Percentiles rank a stretch among this genome's conserved stretches.
phyloP scores from a whole-genome alignment of 768 basidiomycete genomes.

The Collybia sordida region DNA sequence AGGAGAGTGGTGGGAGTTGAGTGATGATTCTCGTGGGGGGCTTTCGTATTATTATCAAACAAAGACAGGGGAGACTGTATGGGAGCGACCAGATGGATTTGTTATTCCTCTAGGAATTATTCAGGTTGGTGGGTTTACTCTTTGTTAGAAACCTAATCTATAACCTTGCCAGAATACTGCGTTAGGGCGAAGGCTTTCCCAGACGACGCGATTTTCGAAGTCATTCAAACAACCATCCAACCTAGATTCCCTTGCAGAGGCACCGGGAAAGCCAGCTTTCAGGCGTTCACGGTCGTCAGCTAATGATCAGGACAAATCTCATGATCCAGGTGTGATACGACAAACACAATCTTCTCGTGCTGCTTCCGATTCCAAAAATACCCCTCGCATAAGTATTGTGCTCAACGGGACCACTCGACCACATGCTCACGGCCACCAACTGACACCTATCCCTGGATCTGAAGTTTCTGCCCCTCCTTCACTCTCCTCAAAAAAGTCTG shows the following conservation, averaged over 20 bases:
- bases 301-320: slow-evolving; percentile 27
- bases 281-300: slow-evolving; percentile 37
- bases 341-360: slow-evolving; percentile 32
- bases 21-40: slow-evolving; percentile 79
- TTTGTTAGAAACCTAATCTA: slow-evolving; percentile 6
- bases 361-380: slow-evolving; percentile 11
- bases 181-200: slow-evolving; percentile 68
- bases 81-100: slow-evolving; percentile 88
- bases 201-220: slow-evolving; percentile 45
- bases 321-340: slow-evolving; percentile 18
- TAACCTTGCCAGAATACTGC: slow-evolving; percentile 57
- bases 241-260: slow-evolving; percentile 4
- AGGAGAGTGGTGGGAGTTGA: slow-evolving; percentile 96
- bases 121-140: slow-evolving; percentile 49
- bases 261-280: slow-evolving; percentile 16
- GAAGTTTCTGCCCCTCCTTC: slow-evolving; percentile 62
- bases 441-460: slow-evolving; percentile 70
- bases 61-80: slow-evolving; percentile 86
- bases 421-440: slow-evolving; percentile 37
- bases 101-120: slow-evolving; percentile 90
- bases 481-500: slow-evolving; percentile 42
- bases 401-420: slow-evolving; percentile 26
- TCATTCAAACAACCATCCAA: slow-evolving; percentile 20
- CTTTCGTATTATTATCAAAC: slow-evolving; percentile 95
- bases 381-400: slow-evolving; percentile 12